Conservation (phyloP, 2,329 filamentous ascomycete species). For the Colletotrichum sp. region DNA sequence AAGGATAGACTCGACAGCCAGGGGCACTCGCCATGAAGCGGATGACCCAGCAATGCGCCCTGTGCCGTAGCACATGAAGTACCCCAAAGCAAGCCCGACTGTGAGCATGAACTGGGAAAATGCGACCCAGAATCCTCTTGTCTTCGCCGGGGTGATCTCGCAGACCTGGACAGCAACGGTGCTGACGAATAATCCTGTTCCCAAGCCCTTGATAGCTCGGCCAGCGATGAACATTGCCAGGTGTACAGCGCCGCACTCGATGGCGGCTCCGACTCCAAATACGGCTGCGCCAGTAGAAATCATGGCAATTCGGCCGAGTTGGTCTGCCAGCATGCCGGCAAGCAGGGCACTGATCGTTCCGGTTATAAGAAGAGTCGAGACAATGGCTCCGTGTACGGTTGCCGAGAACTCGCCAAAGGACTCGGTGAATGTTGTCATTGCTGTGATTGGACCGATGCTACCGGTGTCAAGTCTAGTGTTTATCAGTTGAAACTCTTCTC, state of each 20-base stretch:
- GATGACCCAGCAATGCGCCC: conserved; percentile 45
- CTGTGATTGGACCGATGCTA: conserved; percentile 64
- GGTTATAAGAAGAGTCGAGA: conserved; percentile 64
- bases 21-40: conserved; percentile 61
- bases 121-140: conserved; percentile 56
- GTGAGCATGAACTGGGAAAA: conserved; percentile 59
- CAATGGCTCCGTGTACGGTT: conserved; percentile 61
- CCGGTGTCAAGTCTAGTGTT: conserved; percentile 42
- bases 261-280: conserved; percentile 56
- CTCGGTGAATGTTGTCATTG: conserved; percentile 56
- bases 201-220: conserved; percentile 59
- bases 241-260: conserved; percentile 38
- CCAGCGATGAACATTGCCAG: conserved; percentile 61
- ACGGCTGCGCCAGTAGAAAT: conserved; percentile 56
- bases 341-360: conserved; percentile 64
- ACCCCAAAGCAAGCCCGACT: conserved; percentile 57
- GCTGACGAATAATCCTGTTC: conserved; percentile 61
- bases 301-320: conserved; percentile 55
- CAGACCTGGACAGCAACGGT: conserved; percentile 59
- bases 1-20: conserved; percentile 42
- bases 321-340: conserved; percentile 58
- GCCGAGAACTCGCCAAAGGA: conserved; percentile 58
- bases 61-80: conserved; percentile 67
- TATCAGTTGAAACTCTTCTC: background rate
- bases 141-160: conserved; percentile 60